Conservation (phyloP, 352 stramenopile species). For the Globisporangium paddicum region DNA sequence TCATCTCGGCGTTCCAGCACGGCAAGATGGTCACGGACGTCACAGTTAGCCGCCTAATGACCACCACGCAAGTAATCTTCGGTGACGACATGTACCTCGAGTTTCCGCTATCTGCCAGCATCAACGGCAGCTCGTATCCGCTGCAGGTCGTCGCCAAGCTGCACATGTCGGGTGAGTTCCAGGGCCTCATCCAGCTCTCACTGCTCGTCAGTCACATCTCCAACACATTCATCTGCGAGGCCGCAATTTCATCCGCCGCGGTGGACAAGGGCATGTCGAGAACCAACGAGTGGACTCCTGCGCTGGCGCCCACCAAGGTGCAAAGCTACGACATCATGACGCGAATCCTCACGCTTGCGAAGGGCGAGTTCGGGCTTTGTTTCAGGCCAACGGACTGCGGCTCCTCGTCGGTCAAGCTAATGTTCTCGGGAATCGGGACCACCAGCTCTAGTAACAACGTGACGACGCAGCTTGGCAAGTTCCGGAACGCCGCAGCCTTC, state of each 20-base stretch:
- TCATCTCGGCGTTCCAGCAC: slow-evolving; percentile 12
- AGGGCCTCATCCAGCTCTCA: slow-evolving; percentile 15
- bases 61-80: background rate
- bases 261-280: background rate
- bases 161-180: slow-evolving; percentile 11
- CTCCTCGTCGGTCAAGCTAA: slow-evolving; percentile 13
- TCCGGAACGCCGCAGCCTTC: slow-evolving; percentile 12
- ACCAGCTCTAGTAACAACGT: background rate
- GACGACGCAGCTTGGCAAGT: slow-evolving; percentile 2
- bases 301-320: background rate
- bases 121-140: background rate
- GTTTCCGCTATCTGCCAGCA: background rate
- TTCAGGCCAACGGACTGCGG: slow-evolving; percentile 5
- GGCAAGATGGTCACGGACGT: slow-evolving; percentile 7
- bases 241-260: slow-evolving; percentile 5
- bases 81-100: slow-evolving; percentile 15
- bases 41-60: background rate
- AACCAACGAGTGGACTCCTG: background rate
- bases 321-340: slow-evolving; percentile 4
- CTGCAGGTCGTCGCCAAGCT: background rate
- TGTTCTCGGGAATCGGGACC: slow-evolving; percentile 12
- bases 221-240: background rate
- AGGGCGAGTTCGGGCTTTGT: slow-evolving; percentile 20
- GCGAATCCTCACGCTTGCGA: slow-evolving; percentile 11
- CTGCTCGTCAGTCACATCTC: background rate